Conservation (phyloP, 176 grass and related monocot species). For the Oryza meridionalis region DNA sequence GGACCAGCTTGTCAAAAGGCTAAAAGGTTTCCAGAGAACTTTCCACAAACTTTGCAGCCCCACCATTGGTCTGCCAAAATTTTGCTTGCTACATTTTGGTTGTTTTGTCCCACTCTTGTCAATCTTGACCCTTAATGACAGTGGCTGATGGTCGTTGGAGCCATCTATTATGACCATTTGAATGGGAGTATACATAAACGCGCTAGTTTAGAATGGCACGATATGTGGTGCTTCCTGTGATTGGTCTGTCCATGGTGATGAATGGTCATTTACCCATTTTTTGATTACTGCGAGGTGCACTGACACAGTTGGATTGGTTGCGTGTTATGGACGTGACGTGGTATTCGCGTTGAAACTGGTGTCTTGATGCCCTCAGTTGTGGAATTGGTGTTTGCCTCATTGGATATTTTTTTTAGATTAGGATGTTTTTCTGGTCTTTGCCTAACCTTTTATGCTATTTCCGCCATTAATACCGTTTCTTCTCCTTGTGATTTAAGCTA, state of each 20-base stretch:
- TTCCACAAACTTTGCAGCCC: not conserved
- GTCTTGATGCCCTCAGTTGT: not conserved
- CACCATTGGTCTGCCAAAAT: not conserved
- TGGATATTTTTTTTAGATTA: not conserved
- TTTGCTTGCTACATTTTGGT: slow-evolving; percentile 19
- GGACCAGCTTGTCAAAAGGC: not conserved
- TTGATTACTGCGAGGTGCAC: not conserved
- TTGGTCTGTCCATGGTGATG: not conserved
- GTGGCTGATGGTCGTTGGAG: not conserved
- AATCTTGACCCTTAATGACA: not conserved
- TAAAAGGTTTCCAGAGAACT: not conserved
- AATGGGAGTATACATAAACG: no score
- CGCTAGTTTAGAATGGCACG: not conserved
- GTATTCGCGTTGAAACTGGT: not conserved
- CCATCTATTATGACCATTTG: not conserved
- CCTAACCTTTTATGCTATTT: not conserved
- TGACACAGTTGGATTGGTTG: not conserved
- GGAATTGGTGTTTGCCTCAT: slow-evolving; percentile 2
- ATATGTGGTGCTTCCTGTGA: not conserved
- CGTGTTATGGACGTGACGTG: not conserved
- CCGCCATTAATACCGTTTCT: not conserved
- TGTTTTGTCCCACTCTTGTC: not conserved
- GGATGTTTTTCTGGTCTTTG: not conserved
- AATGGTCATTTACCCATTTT: not conserved
- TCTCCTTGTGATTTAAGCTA: not conserved